Evolutionary conservation across 169 alveolate species (phyloP), one percentile per base, ranked within the genome.

Genomic region (Eimeria acervulina): DNA sequence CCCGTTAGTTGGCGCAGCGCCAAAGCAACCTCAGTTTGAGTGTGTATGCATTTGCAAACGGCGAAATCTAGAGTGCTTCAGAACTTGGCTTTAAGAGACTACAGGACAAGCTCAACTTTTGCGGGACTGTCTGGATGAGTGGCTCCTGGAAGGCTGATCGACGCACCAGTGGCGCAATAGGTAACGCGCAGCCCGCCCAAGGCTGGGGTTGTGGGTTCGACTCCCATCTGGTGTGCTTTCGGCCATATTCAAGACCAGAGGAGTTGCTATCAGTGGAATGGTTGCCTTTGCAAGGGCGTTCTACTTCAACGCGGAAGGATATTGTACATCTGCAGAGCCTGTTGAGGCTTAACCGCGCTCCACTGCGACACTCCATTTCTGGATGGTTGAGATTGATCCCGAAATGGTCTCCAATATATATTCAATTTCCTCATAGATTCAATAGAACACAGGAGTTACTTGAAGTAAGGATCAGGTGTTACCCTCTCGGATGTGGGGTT

Each of bases 121-220:
- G n/a, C n/a, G 7, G 6, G 31, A 21, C 68, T 59, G 68, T 19
- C 28, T 17, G 5, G 68, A 59, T 6, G 8, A 6, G 5, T 21
- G 7, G 68, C 68, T 59, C 28, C 28, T 59, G 68, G 28, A 19
- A 21, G 28, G 0, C 19, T 59, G 17, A 5, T 0, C 31, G 42
- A 68, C 80, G 95, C 95, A 92, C 95, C 95, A 95, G 99, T 98
- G 99, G 99, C 99, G 99, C 97, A 98, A 98, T 98, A 99, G 99
- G 98, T 98, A 98, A 98, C 99, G 99, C 98, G 99, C 98, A 97
- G 99, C 99, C 99, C 99, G 98, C 99, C 99, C 98, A 98, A 98
- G 99, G 99, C 99, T 97, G 97, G 98, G 99, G 98, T 97, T 98
- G 99, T 97, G 99, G 99, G 99, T 98, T 98, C 99, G 99, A 98